Base-by-base conservation (phyloP, 495 filamentous ascomycete genomes). In the Talaromyces stipitatus region DNA sequence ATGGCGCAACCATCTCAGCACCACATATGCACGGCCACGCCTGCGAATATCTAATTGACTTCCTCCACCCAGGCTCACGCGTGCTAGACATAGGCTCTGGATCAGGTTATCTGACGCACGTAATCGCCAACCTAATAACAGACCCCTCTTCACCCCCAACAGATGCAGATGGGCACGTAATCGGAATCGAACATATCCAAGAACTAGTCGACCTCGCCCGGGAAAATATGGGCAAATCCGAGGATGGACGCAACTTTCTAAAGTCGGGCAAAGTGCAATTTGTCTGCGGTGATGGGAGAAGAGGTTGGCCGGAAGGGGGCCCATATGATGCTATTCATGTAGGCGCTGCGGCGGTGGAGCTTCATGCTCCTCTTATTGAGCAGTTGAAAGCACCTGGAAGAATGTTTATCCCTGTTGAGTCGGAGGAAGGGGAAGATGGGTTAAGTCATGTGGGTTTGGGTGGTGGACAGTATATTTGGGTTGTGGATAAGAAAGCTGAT, bases 11-110 rank as follows among this genome's bases (percentile, higher is more conserved):
- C 53, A 98, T 98, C 62, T 92, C 87, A 27, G 94, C 94, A 20
- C 94, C 94, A 16, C 94, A 98, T 78, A 98, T 98, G 90, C 94
- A 98, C 73, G 92, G 89, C 66, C 78, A 84, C 30, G 87, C 87
- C 30, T 78, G 81, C 52, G 85, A 90, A 69, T 78, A 83, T 24
- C 77, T 90, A 1, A 78, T 90, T 14, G 81, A 80, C 46, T 85
- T 70, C 69, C 79, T 86, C 20, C 58, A 72, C 38, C 73, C 75
- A 0, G 75, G 73, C 23, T 69, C 79, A 2, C 70, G 75, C 10
- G 86, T 96, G 10, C 81, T 98, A 0, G 94, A 98, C 65, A 85
- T 98, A 63, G 94, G 94, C 3, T 89, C 85, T 54, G 94, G 94
- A 0, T 90, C 85, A 10, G 94, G 94, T 20, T 98, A 98, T 63